Evolutionary conservation across 371 early-diverging fungal species (phyloP), one percentile per base, ranked within the genome.

Genomic region (Cokeromyces recurvatus): DNA sequence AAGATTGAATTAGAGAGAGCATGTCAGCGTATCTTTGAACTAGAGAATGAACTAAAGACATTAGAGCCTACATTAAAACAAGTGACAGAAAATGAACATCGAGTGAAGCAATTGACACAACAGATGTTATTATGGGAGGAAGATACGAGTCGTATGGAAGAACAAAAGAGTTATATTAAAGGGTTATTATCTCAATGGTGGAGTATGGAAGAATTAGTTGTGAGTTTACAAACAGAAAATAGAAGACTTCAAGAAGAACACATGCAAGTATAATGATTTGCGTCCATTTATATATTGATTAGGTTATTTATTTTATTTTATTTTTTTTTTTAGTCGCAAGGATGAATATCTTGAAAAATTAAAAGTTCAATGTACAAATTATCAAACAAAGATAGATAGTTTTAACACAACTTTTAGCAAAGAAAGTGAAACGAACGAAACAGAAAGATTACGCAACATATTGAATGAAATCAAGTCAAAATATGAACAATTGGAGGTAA

Each of bases 41-140:
- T 84, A 7, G 74, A 79, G 23, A 79, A 73, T 39, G 61, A 75
- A 32, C 60, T 80, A 9, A 66, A 64, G 35, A 72, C 73, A 0
- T 32, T 67, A 3, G 64, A 79, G 8, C 78, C 84, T 10, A 63
- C 64, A 11, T 51, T 80, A 14, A 66, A 73, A 41, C 68, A 64
- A 32, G 57, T 75, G 42, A 59, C 64, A 23, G 79, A 79, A 36
- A 75, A 75, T 20, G 79, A 84, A 35, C 68, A 77, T 44, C 68
- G 71, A 20, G 75, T 81, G 11, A 62, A 75, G 29, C 80, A 80
- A 38, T 54, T 84, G 45, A 75, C 84, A 1, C 71, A 77, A 14
- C 77, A 81, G 46, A 67, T 83, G 53, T 40, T 80, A 3, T 55
- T 80, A 4, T 83, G 81, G 66, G 67, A 73, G 39, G 57, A 62